Percentiles rank a stretch among this genome's conserved stretches.
phyloP scores from a whole-genome alignment of 441 rosid genomes.

The Populus tomentosa region DNA sequence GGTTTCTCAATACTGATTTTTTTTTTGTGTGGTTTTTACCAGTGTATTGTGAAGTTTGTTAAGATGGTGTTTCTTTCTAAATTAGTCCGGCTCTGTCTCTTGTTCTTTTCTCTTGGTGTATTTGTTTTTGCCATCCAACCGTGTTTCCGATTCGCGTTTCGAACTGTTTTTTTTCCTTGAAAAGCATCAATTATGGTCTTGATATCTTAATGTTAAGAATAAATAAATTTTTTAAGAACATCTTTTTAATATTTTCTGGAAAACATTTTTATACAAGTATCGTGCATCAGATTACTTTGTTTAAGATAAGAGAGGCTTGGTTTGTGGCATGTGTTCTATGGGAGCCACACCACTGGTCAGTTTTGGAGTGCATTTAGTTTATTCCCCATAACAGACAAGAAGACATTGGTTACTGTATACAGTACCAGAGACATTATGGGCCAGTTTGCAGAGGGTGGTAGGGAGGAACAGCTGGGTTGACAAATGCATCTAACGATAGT shows the following conservation, averaged over 20 bases:
- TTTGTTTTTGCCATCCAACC: no score
- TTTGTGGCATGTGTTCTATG: background rate
- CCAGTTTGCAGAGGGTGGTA: background rate
- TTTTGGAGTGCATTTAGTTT: background rate
- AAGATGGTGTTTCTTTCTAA: slow-evolving; percentile 3
- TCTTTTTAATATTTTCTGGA: no score
- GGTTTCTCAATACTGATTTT: background rate
- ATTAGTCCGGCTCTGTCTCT: background rate
- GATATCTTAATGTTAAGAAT: no score
- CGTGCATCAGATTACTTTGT: background rate
- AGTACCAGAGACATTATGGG: slow-evolving; percentile 6
- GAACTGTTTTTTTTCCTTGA: no score
- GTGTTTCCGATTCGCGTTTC: no score
- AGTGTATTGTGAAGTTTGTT: slow-evolving; percentile 22
- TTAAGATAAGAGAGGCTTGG: background rate
- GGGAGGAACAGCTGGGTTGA: slow-evolving; percentile 9
- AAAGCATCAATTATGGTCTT: no score
- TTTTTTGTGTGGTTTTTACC: background rate
- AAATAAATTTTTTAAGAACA: no score
- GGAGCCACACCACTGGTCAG: background rate
- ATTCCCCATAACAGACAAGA: slow-evolving; percentile 12
- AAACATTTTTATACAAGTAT: no score
- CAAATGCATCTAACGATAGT: background rate
- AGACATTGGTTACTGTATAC: slow-evolving; percentile 23
- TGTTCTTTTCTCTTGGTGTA: background rate